Percentiles rank a stretch among this genome's conserved stretches.
Evolutionary conservation across 768 basidiomycete species (phyloP).

Genomic region (Lactarius akahatsu): DNA sequence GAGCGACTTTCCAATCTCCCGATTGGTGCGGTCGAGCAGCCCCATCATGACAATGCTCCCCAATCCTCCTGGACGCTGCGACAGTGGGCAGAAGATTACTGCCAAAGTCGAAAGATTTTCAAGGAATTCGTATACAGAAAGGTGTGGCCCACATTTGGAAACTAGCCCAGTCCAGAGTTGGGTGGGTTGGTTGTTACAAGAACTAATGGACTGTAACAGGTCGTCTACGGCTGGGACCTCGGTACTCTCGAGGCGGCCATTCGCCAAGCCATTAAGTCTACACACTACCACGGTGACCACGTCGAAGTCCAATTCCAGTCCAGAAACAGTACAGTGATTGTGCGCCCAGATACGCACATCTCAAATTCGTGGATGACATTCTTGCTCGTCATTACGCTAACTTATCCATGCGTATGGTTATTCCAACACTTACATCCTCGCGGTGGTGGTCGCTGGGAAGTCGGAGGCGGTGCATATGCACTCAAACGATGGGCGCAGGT

Average conservation of each 20-base stretch:
- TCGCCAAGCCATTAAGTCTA: slow-evolving; percentile 40
- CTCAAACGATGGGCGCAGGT: slow-evolving; percentile 46
- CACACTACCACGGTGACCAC: slow-evolving; percentile 41
- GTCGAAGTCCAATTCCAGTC: slow-evolving; percentile 53
- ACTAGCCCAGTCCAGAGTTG: no score
- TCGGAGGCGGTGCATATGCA: slow-evolving; percentile 76
- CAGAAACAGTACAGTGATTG: slow-evolving; percentile 49
- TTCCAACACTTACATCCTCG: slow-evolving; percentile 64
- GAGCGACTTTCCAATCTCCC: not conserved
- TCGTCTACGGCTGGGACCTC: slow-evolving; percentile 61
- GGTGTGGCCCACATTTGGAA: slow-evolving; percentile 37
- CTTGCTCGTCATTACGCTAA: slow-evolving; percentile 61
- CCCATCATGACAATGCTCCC: slow-evolving; percentile 23
- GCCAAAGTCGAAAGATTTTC: slow-evolving; percentile 61
- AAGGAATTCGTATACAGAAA: slow-evolving; percentile 80
- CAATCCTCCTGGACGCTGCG: slow-evolving; percentile 31
- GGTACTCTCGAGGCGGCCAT: slow-evolving; percentile 43
- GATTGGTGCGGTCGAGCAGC: slow-evolving; percentile 8
- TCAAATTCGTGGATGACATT: slow-evolving; percentile 72
- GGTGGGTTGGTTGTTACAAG: not conserved
- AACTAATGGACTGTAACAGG: slow-evolving; percentile 34
- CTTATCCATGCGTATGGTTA: slow-evolving; percentile 82
- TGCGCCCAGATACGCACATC: slow-evolving; percentile 65
- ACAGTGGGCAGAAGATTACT: slow-evolving; percentile 83
- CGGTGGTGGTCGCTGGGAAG: slow-evolving; percentile 74